Base-by-base conservation (phyloP, 495 filamentous ascomycete genomes). In the Podospora sp. region DNA sequence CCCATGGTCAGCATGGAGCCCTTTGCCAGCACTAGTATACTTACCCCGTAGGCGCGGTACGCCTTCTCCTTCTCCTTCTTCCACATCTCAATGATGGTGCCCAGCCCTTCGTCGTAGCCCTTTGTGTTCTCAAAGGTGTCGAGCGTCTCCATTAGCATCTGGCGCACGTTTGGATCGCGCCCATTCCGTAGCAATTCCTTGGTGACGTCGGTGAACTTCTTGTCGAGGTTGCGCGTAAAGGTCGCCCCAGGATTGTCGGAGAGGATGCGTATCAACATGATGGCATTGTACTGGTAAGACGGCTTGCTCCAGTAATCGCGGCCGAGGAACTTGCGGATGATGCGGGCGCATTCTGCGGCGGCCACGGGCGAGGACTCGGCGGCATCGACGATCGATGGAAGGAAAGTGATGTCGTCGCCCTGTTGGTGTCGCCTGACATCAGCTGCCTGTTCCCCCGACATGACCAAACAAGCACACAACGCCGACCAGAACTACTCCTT, bases 201-300 rank as follows among this genome's bases (percentile, higher is more conserved):
- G 58, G 92, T 77, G 0, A 88, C 86, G 27, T 86, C 78, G 27
- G 89, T 83, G 72, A 97, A 98, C 70, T 93, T 93, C 58, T 80
- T 78, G 73, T 97, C 94, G 8, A 97, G 72, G 74, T 96, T 93
- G 64, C 89, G 84, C 11, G 94, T 95, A 75, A 99, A 98, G 18
- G 88, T 92, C 65, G 82, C 84, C 25, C 95, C 96, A 0, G 95
- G 95, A 76, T 99, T 97, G 75, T 98, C 94, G 63, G 85, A 82
- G 36, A 99, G 82, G 73, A 99, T 99, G 50, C 95, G 89, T 63
- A 94, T 86, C 59, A 99, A 84, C 96, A 98, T 99, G 71, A 98
- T 90, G 61, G 91, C 90, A 81, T 98, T 97, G 83, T 97, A 97
- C 79, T 98, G 95, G 49, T 88, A 86, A 65, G 91, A 86, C 21